Percentiles rank a stretch among this genome's conserved stretches.
Evolutionary conservation across 140 eudicot species (phyloP).

Genomic region (Oenanthe javanica): DNA sequence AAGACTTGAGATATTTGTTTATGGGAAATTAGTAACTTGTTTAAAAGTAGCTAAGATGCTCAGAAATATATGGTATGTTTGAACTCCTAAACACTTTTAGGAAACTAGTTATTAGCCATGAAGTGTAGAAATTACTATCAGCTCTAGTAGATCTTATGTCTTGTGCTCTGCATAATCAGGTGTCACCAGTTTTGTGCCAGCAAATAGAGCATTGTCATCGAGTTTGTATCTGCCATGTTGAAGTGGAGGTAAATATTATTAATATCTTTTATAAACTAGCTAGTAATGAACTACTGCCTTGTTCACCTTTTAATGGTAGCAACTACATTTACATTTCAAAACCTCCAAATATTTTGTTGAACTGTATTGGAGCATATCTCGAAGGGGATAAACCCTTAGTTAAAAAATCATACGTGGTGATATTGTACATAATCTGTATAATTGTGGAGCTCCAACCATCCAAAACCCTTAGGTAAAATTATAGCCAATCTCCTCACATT

Average conservation of each 20-base stretch:
- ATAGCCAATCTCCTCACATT: too few species aligned
- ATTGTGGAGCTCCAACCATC: too few species aligned
- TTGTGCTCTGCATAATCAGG: background rate
- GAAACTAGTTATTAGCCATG: background rate
- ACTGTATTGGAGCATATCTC: too few species aligned
- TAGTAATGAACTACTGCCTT: too few species aligned
- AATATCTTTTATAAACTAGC: background rate
- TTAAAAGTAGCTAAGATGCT: background rate
- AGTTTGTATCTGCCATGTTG: background rate
- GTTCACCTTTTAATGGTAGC: too few species aligned
- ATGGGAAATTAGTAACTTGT: background rate
- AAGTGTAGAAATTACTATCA: background rate
- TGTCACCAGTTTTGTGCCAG: background rate
- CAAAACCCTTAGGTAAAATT: too few species aligned
- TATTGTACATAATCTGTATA: too few species aligned
- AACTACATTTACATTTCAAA: too few species aligned
- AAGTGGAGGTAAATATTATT: background rate
- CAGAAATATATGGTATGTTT: background rate
- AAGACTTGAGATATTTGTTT: constrained; percentile 1
- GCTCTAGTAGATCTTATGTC: background rate
- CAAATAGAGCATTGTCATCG: background rate
- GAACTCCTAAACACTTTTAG: background rate
- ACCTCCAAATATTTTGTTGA: too few species aligned
- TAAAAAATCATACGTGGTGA: too few species aligned
- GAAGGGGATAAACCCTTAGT: background rate